Evolutionary conservation across 169 alveolate species (phyloP).

Genomic region (Toxoplasma gondii): DNA sequence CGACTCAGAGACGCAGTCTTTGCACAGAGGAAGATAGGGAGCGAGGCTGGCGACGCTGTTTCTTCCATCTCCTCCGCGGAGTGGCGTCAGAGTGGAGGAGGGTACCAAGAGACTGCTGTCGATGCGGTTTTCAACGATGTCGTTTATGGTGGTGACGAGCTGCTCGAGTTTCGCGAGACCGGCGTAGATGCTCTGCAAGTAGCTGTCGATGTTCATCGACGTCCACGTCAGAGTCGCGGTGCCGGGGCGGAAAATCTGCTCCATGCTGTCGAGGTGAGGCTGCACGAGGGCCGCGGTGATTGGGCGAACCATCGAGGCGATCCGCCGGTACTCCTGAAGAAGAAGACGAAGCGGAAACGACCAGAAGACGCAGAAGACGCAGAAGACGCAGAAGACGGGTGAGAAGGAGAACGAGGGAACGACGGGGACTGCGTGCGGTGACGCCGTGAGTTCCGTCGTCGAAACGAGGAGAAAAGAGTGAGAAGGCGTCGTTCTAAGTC

Average conservation of each 20-base stretch:
- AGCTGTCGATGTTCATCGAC: slow-evolving; percentile 92
- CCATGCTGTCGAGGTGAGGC: slow-evolving; percentile 91
- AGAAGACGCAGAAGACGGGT: not conserved
- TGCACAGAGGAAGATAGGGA: too few relatives aligned
- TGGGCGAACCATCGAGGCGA: slow-evolving; percentile 88
- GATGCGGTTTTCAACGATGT: slow-evolving; percentile 93
- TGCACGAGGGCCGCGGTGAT: slow-evolving; percentile 88
- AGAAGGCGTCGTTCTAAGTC: too few relatives aligned
- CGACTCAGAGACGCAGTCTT: too few relatives aligned
- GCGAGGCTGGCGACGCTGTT: too few relatives aligned
- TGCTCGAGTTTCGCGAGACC: slow-evolving; percentile 91
- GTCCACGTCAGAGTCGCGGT: slow-evolving; percentile 92
- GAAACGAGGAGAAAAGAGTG: too few relatives aligned
- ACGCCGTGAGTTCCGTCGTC: too few relatives aligned
- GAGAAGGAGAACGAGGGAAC: not conserved
- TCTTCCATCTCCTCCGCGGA: too few relatives aligned
- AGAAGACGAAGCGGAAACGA: slow-evolving; percentile 55
- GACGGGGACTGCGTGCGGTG: too few relatives aligned
- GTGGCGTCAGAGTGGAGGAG: too few relatives aligned
- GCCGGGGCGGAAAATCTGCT: slow-evolving; percentile 90
- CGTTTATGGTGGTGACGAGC: slow-evolving; percentile 91
- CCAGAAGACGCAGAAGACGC: not conserved
- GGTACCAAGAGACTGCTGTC: slow-evolving; percentile 89
- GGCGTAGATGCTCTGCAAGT: slow-evolving; percentile 86
- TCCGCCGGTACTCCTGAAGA: slow-evolving; percentile 92